Percentiles rank a stretch among this genome's conserved stretches.
phyloP scores from a whole-genome alignment of 345 rosid genomes.

The Pugionium cornutum region DNA sequence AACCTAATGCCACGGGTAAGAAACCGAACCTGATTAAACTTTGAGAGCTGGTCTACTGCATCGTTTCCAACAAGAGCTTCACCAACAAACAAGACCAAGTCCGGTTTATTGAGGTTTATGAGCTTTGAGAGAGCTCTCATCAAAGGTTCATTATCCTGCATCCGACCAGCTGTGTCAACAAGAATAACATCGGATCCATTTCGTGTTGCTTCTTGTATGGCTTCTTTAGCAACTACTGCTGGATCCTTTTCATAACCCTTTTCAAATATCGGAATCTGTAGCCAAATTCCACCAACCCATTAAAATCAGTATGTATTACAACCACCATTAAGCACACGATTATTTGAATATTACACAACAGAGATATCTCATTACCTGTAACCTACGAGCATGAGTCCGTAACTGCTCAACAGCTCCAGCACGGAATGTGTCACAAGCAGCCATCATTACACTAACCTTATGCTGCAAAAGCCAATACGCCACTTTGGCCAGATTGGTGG shows the following conservation, averaged over 20 bases:
- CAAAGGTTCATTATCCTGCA: conserved; percentile 98
- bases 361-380: conserved; percentile 56
- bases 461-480: conserved; percentile 99
- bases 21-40: conserved; percentile 81
- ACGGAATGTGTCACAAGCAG: conserved; percentile 98
- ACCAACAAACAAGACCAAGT: conserved; percentile 95
- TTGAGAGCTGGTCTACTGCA: conserved; percentile 93
- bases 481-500: conserved; percentile 96
- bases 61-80: conserved; percentile 99
- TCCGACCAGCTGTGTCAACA: conserved; percentile 98
- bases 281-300: conserved; percentile 4
- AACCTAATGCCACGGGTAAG: not conserved
- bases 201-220: conserved; percentile 85
- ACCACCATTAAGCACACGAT: not conserved
- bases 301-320: not conserved
- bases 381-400: conserved; percentile 94
- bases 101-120: conserved; percentile 77
- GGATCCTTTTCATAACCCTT: conserved; percentile 99
- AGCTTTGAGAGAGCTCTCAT: conserved; percentile 99
- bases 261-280: conserved; percentile 90
- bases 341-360: not conserved
- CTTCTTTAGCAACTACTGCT: conserved; percentile 96
- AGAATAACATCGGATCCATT: conserved; percentile 94
- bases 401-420: conserved; percentile 99
- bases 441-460: conserved; percentile 91